phyloP scores from a whole-genome alignment of 164 flowering plant genomes.

The Cinnamomum chago region DNA sequence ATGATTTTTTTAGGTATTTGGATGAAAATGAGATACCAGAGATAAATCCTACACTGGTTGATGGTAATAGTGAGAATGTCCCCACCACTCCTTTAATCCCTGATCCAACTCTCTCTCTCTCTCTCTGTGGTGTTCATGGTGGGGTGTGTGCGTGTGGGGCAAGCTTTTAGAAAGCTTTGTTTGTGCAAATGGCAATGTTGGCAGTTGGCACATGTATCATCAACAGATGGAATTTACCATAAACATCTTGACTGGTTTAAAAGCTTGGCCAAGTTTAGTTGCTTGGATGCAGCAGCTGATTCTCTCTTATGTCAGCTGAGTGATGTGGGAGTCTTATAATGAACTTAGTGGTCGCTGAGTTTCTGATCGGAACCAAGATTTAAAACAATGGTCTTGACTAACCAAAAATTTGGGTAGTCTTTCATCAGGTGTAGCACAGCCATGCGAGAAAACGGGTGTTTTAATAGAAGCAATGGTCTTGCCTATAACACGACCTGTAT shows the following conservation, averaged over 20 bases:
- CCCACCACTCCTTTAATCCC: conserved; percentile 29
- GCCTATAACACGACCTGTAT: not conserved
- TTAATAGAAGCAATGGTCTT: not conserved
- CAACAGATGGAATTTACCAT: too few relatives aligned
- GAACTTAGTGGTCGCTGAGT: too few relatives aligned
- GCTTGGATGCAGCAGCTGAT: too few relatives aligned
- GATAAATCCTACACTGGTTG: conserved; percentile 13
- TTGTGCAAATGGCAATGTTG: not conserved
- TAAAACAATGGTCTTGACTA: too few relatives aligned
- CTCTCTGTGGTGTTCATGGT: too few relatives aligned
- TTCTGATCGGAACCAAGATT: too few relatives aligned
- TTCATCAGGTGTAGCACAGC: not conserved
- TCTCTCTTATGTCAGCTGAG: too few relatives aligned
- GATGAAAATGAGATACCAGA: conserved; percentile 26
- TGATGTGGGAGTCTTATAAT: too few relatives aligned
- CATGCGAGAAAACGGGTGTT: not conserved
- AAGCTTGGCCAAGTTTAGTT: too few relatives aligned
- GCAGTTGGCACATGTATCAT: too few relatives aligned
- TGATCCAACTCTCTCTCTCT: conserved; percentile 16
- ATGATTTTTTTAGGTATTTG: conserved; percentile 65
- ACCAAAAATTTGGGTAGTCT: not conserved
- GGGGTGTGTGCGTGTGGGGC: too few relatives aligned
- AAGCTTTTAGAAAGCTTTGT: not conserved
- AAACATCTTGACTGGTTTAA: too few relatives aligned
- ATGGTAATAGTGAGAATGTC: conserved; percentile 18